Evolutionary conservation across 2,329 filamentous ascomycete species (phyloP).

Genomic region (Neopestalotiopsis clavispora): DNA sequence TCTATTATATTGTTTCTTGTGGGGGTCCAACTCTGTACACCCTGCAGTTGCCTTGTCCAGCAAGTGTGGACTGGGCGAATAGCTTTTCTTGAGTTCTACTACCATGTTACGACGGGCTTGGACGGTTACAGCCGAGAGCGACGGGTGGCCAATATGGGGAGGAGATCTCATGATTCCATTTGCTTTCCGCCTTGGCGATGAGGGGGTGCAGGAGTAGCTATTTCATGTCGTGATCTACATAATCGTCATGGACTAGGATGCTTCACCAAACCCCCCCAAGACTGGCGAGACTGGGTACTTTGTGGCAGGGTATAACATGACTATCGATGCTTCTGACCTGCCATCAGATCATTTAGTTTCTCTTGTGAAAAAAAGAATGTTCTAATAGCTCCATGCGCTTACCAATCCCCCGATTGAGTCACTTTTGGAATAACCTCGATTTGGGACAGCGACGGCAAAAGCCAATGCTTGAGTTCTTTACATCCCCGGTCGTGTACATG

Average conservation of each 20-base stretch:
- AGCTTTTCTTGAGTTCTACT: neutral
- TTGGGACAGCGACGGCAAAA: neutral
- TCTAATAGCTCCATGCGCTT: too few relatives aligned
- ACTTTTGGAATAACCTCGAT: neutral
- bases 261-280: neutral
- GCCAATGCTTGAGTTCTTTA: neutral
- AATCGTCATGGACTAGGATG: neutral
- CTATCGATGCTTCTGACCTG: neutral
- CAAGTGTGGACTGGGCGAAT: neutral
- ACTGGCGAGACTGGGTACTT: neutral
- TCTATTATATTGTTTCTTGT: neutral
- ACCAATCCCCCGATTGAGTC: neutral
- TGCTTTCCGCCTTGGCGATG: neutral
- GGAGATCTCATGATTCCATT: conserved; percentile 2
- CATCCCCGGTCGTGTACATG: too few relatives aligned
- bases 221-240: neutral
- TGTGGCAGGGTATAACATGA: neutral
- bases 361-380: too few relatives aligned
- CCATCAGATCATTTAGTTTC: neutral
- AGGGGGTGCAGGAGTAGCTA: neutral
- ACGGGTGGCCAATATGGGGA: neutral
- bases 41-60: neutral
- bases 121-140: neutral
- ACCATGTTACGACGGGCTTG: too few relatives aligned
- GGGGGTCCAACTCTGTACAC: neutral